phyloP scores from a whole-genome alignment of 2,329 filamentous ascomycete species.

The Hypoxylon sp. region DNA sequence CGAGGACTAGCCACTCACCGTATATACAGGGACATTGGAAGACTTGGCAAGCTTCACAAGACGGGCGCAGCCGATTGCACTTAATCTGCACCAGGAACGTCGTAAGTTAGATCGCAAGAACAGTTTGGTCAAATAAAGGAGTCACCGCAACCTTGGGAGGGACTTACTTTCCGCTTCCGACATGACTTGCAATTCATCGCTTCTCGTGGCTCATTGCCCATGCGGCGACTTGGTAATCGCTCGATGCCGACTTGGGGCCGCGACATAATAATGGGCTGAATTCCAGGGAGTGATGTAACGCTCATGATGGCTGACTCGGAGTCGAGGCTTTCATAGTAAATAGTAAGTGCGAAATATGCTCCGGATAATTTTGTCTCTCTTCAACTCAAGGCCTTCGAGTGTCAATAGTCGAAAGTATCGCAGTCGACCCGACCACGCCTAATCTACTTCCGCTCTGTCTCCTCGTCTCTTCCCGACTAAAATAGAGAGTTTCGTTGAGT shows the following conservation, averaged over 20 bases:
- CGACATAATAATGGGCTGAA: slow-evolving; percentile 70
- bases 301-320: slow-evolving; percentile 58
- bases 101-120: slow-evolving; percentile 42
- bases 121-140: slow-evolving; percentile 14
- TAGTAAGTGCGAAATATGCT: slow-evolving; percentile 44
- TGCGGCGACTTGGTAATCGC: slow-evolving; percentile 77
- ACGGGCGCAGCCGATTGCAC: slow-evolving; percentile 86
- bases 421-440: slow-evolving; percentile 8
- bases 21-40: slow-evolving; percentile 92
- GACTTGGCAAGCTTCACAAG: slow-evolving; percentile 89
- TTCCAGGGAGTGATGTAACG: slow-evolving; percentile 57
- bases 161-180: slow-evolving; percentile 85
- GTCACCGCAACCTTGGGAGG: slow-evolving; percentile 19
- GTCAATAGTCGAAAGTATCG: slow-evolving; percentile 6
- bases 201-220: slow-evolving; percentile 79
- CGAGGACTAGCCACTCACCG: slow-evolving; percentile 66
- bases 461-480: slow-evolving; percentile 28
- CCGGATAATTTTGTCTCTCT: slow-evolving; percentile 9
- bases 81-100: slow-evolving; percentile 75
- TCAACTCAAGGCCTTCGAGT: slow-evolving; percentile 9
- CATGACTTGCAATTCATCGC: slow-evolving; percentile 98
- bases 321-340: slow-evolving; percentile 57
- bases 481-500: slow-evolving; percentile 27
- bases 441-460: slow-evolving; percentile 15
- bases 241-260: slow-evolving; percentile 86